phyloP scores from a whole-genome alignment of 108 stramenopile genomes.

The Fistulifera solaris region DNA sequence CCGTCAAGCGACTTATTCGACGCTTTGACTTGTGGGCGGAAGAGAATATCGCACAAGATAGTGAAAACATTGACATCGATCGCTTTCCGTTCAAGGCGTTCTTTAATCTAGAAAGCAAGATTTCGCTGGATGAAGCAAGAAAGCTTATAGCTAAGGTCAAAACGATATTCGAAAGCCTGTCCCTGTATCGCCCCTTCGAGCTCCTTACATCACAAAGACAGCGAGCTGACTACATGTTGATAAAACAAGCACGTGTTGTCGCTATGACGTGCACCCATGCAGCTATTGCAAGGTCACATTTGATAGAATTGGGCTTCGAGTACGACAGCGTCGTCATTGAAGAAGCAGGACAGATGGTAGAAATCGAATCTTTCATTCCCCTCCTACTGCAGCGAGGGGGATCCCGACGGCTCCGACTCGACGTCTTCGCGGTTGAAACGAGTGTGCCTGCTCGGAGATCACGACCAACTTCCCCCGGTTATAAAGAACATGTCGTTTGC shows the following conservation, averaged over 20 bases:
- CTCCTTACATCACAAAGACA: conserved; percentile 86
- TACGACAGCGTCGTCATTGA: conserved; percentile 98
- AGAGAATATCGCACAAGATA: conserved; percentile 11
- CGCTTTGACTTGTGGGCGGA: conserved; percentile 19
- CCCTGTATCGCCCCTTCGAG: conserved; percentile 92
- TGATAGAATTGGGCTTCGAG: conserved; percentile 89
- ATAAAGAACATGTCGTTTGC: conserved; percentile 83
- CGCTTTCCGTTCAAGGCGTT: conserved; percentile 59
- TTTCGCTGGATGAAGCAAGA: conserved; percentile 32
- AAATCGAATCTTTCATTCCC: conserved; percentile 94
- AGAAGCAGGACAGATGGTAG: conserved; percentile 96
- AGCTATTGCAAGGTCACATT: conserved; percentile 85
- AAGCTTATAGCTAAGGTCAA: conserved; percentile 36
- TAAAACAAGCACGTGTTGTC: conserved; percentile 92
- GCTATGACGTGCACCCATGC: conserved; percentile 99
- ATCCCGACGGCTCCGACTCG: conserved; percentile 43
- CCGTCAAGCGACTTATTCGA: conserved; percentile 47
- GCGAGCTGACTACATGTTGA: conserved; percentile 90
- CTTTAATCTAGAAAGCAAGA: conserved; percentile 24
- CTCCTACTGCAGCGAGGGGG: conserved; percentile 84
- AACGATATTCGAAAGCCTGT: conserved; percentile 83
- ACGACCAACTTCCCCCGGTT: conserved; percentile 96
- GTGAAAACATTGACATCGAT: conserved; percentile 10
- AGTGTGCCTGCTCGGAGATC: conserved; percentile 94
- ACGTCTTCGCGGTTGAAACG: conserved; percentile 81